Percentiles rank a stretch among this genome's conserved stretches.
Evolutionary conservation across 345 rosid species (phyloP).

Genomic region (Euclidium syriacum): DNA sequence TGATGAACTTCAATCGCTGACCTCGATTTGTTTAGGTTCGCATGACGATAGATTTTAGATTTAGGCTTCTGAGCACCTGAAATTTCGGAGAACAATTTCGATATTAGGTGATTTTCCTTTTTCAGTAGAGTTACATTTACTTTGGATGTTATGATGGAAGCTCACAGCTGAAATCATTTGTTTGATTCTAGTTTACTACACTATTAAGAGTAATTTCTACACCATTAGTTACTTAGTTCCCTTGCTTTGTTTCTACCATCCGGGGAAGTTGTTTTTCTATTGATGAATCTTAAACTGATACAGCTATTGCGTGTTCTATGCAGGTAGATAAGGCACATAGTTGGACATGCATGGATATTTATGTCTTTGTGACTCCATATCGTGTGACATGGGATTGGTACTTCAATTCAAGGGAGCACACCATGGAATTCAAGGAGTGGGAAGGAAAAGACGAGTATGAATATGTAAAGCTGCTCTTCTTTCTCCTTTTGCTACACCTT

Average conservation of each 20-base stretch:
- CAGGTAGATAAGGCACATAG: constrained; percentile 85
- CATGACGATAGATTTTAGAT: background rate
- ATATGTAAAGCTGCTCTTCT: constrained; percentile 51
- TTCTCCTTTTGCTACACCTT: background rate
- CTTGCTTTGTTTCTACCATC: background rate
- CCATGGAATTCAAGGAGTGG: constrained; percentile 74
- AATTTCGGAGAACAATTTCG: background rate
- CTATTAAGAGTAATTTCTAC: background rate
- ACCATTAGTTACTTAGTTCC: background rate
- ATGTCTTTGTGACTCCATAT: constrained; percentile 92
- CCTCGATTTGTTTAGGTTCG: background rate
- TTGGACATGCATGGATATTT: constrained; percentile 97
- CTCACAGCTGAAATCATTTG: no score
- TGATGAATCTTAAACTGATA: constrained; percentile 7
- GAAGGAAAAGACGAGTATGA: constrained; percentile 83
- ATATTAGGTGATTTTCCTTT: background rate
- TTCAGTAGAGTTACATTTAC: background rate
- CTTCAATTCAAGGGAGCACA: constrained; percentile 74
- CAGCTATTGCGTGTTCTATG: constrained; percentile 7
- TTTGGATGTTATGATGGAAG: background rate
- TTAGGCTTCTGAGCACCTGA: background rate
- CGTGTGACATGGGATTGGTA: constrained; percentile 97
- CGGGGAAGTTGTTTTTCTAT: background rate
- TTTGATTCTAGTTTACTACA: background rate
- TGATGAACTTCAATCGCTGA: background rate